Evolutionary conservation across 2,329 filamentous ascomycete genomes (phyloP).

Genomic region (Ceratocystis smalleyi): DNA sequence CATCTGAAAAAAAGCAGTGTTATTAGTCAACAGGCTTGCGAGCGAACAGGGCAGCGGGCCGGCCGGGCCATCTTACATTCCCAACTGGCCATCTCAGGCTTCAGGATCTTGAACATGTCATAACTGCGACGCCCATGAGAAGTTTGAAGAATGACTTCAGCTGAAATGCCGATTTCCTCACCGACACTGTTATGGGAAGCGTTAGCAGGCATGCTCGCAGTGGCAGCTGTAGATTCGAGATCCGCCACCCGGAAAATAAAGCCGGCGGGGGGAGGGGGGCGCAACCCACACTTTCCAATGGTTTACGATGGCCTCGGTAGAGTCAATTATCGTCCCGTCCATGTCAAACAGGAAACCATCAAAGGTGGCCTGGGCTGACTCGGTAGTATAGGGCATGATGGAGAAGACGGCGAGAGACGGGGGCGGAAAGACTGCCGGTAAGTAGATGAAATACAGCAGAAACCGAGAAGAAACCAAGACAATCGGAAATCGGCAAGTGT

Average conservation of each 20-base stretch:
- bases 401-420: neutral
- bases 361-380: conserved; percentile 34
- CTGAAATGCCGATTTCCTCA: conserved; percentile 67
- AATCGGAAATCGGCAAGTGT: neutral
- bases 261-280: too few relatives aligned
- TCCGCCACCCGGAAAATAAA: neutral
- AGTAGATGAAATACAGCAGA: neutral
- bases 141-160: conserved; percentile 71
- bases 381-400: conserved; percentile 25
- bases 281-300: conserved; percentile 53
- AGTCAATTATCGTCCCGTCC: conserved; percentile 75
- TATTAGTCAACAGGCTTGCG: neutral
- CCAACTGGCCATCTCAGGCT: conserved; percentile 77
- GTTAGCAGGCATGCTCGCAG: conserved; percentile 26
- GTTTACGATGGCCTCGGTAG: conserved; percentile 59
- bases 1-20: conserved; percentile 38
- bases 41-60: neutral
- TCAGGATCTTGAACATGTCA: conserved; percentile 64
- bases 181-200: conserved; percentile 42
- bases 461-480: neutral
- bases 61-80: conserved; percentile 49
- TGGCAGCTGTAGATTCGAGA: too few relatives aligned
- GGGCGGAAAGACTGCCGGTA: neutral
- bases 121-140: conserved; percentile 85
- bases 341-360: conserved; percentile 54